These are phyloP conservation scores for Scheffersomyces coipomensis DNA, from an alignment of 805 yeast species.

Conservation along the genomic window DNA sequence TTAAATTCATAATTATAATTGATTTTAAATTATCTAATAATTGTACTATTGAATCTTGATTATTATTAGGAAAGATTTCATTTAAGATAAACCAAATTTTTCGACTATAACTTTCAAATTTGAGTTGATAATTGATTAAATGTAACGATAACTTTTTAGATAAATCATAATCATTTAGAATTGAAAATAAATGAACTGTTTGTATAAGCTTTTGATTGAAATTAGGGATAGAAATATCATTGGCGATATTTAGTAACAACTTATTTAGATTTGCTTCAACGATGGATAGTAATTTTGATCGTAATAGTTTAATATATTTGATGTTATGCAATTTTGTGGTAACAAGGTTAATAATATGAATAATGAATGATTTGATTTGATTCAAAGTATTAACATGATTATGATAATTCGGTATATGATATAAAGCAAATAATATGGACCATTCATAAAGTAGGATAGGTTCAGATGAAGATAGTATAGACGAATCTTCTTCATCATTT, in stretches of 20 bases:
- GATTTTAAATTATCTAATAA: conserved; percentile 24
- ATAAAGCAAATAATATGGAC: conserved; percentile 25
- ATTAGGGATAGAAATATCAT: not conserved
- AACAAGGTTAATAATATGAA: conserved; percentile 29
- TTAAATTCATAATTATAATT: conserved; percentile 26
- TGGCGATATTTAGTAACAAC: conserved; percentile 11
- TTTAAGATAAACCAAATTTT: conserved; percentile 28
- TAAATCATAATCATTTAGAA: conserved; percentile 36
- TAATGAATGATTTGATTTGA: conserved; percentile 29
- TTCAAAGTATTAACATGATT: conserved; percentile 13
- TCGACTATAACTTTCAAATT: conserved; percentile 28
- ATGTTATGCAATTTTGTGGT: conserved; percentile 27
- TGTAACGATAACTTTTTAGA: conserved; percentile 24
- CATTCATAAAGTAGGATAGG: conserved; percentile 25
- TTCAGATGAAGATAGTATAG: not conserved
- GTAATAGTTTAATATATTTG: conserved; percentile 19
- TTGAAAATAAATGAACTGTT: conserved; percentile 31
- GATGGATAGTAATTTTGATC: conserved; percentile 13
- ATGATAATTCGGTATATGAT: conserved; percentile 19
- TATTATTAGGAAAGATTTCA: conserved; percentile 3
- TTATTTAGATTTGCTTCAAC: conserved; percentile 15
- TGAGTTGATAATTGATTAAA: conserved; percentile 18
- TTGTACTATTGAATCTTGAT: not conserved
- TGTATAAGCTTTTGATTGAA: conserved; percentile 9
- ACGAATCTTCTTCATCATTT: conserved; percentile 1